A percentile compares a stretch with the other conserved stretches of the same genome.
These are phyloP conservation scores for Hordeum pubiflorum DNA, from an alignment of 202 grass and related monocot genomes.

Conservation along the genomic window DNA sequence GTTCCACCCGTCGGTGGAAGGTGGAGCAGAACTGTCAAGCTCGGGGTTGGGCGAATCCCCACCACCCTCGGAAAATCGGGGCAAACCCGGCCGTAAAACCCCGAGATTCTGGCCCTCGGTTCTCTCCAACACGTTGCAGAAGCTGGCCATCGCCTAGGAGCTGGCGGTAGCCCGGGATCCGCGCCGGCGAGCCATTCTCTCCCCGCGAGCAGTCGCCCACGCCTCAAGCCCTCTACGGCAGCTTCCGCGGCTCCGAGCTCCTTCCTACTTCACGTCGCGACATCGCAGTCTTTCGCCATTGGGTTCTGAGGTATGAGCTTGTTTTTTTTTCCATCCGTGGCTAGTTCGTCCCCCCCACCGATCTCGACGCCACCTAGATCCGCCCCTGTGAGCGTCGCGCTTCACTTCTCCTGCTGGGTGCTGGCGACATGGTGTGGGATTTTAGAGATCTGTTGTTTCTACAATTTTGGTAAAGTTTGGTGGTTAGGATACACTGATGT, in stretches of 20 bases:
- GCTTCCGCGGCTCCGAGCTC: neutral
- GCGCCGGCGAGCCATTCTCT: neutral
- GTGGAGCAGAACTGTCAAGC: neutral
- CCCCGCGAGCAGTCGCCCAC: neutral
- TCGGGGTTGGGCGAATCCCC: slow-evolving; percentile 6
- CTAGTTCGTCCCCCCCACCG: too few species aligned
- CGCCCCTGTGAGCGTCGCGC: neutral
- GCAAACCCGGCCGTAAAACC: neutral
- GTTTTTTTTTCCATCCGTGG: neutral
- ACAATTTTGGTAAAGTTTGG: slow-evolving; percentile 16
- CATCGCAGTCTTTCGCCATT: neutral
- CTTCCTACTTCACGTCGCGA: neutral
- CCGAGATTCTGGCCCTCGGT: neutral
- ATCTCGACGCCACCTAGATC: neutral
- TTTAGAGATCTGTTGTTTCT: slow-evolving; percentile 20
- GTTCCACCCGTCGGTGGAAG: neutral
- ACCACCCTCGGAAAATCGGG: neutral
- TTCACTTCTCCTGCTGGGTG: neutral
- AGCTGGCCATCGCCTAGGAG: neutral
- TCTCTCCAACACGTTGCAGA: neutral
- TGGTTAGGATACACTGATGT: slow-evolving; percentile 23
- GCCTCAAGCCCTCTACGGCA: neutral
- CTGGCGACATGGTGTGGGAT: neutral
- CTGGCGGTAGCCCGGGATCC: neutral
- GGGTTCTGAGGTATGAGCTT: neutral